Conservation (phyloP, 345 rosid species). For the Pistacia vera region DNA sequence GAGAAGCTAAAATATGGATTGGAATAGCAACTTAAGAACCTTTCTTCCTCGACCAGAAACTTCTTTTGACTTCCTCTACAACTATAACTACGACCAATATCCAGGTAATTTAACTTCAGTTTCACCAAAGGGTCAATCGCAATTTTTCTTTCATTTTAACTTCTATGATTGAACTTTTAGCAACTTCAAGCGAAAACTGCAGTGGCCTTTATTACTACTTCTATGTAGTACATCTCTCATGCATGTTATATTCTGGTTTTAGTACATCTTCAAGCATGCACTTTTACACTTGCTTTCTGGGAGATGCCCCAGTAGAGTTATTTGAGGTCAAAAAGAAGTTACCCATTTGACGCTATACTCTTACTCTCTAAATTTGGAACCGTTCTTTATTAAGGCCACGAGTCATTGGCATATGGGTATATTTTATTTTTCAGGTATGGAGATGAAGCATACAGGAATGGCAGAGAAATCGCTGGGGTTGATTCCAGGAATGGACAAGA, state of each 20-base stretch:
- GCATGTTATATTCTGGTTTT: not conserved
- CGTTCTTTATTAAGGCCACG: not conserved
- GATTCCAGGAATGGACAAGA: conserved; percentile 47
- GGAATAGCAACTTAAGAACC: conserved; percentile 46
- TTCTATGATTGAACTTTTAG: not conserved
- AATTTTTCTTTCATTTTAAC: not conserved
- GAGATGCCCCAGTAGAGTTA: not conserved
- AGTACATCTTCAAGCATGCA: not conserved
- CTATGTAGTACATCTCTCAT: too few relatives aligned
- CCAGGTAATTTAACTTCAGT: conserved; percentile 43
- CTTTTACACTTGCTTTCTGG: not conserved
- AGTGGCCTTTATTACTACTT: too few relatives aligned
- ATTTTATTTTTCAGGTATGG: conserved; percentile 44
- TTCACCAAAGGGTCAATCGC: not conserved
- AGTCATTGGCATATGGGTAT: not conserved
- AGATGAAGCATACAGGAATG: conserved; percentile 47
- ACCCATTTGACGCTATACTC: not conserved
- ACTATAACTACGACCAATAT: conserved; percentile 57
- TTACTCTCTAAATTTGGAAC: not conserved
- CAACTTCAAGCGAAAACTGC: too few relatives aligned
- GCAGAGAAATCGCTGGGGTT: conserved; percentile 36
- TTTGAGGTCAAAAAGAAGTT: not conserved
- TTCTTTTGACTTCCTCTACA: conserved; percentile 65
- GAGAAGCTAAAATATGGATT: conserved; percentile 46
- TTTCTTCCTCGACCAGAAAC: conserved; percentile 51